Conservation (phyloP, 257 asterid genomes). For the Gentiana dahurica region DNA sequence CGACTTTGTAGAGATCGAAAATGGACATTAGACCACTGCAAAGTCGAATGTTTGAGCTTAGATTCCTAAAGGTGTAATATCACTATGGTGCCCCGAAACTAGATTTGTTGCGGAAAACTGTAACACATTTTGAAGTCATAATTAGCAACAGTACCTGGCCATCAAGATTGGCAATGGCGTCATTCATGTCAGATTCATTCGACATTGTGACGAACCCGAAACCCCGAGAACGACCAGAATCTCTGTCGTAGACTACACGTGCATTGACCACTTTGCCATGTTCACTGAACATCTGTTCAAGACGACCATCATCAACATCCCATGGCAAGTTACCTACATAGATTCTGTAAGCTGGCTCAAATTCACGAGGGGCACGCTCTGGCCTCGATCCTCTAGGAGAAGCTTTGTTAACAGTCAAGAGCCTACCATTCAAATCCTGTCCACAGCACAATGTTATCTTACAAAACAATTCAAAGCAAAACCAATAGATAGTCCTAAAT, state of each 20-base stretch:
- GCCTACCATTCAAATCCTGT: conserved; percentile 72
- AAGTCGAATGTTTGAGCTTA: background rate
- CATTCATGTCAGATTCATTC: conserved; percentile 64
- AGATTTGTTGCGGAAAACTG: background rate
- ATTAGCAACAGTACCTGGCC: conserved; percentile 46
- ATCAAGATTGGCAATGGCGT: conserved; percentile 79
- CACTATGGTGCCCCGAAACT: too few relatives aligned
- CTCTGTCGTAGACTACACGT: conserved; percentile 69
- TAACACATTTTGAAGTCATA: too few relatives aligned
- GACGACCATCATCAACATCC: conserved; percentile 60
- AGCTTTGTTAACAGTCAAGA: conserved; percentile 73
- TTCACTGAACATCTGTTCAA: conserved; percentile 68
- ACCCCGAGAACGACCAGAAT: conserved; percentile 79
- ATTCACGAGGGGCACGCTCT: conserved; percentile 54
- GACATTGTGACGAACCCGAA: conserved; percentile 90
- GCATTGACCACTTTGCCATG: conserved; percentile 78
- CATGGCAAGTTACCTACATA: conserved; percentile 92
- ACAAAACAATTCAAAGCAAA: too few relatives aligned
- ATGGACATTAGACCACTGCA: too few relatives aligned
- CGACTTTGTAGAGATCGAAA: background rate
- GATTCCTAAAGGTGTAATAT: background rate
- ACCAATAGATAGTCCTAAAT: too few relatives aligned
- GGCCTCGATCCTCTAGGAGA: conserved; percentile 70
- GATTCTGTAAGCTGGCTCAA: conserved; percentile 43
- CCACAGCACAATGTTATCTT: conserved; percentile 5